Conservation (phyloP, 371 early-diverging fungal species). For the Syncephalastrum racemosum region DNA sequence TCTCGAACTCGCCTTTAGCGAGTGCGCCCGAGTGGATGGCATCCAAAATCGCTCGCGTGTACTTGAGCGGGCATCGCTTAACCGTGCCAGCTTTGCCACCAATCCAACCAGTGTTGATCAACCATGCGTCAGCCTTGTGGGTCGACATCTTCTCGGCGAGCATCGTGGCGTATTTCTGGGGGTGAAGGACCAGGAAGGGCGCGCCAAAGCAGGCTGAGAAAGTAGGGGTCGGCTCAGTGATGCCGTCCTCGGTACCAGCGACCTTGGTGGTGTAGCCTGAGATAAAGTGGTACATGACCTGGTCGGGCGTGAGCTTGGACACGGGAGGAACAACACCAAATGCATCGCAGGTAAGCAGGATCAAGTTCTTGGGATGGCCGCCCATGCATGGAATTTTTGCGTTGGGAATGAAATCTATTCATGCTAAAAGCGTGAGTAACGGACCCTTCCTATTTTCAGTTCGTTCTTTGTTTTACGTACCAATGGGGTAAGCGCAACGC, state of each 20-base stretch:
- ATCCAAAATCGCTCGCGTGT: conserved; percentile 96
- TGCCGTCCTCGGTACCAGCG: conserved; percentile 97
- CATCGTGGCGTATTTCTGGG: conserved; percentile 96
- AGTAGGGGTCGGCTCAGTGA: conserved; percentile 88
- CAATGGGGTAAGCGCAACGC: conserved; percentile 96
- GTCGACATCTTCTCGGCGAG: conserved; percentile 91
- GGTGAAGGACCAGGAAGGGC: conserved; percentile 97
- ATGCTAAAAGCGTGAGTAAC: not conserved
- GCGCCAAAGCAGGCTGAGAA: conserved; percentile 97
- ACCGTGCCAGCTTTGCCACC: conserved; percentile 91
- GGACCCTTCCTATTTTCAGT: not conserved
- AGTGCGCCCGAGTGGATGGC: conserved; percentile 92
- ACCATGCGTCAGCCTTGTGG: conserved; percentile 91
- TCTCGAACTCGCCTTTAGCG: conserved; percentile 74
- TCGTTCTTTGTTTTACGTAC: conserved; percentile 8
- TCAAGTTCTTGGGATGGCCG: conserved; percentile 94
- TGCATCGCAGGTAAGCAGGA: conserved; percentile 97
- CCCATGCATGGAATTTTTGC: conserved; percentile 95
- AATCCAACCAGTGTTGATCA: conserved; percentile 98
- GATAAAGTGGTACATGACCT: conserved; percentile 98
- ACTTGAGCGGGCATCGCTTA: conserved; percentile 92
- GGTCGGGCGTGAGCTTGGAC: conserved; percentile 84
- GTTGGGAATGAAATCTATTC: conserved; percentile 87
- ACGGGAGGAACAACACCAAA: conserved; percentile 97
- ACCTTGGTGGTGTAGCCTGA: conserved; percentile 91